phyloP scores from a whole-genome alignment of 176 grass and related monocot genomes.

The Calamus simplicifolius region DNA sequence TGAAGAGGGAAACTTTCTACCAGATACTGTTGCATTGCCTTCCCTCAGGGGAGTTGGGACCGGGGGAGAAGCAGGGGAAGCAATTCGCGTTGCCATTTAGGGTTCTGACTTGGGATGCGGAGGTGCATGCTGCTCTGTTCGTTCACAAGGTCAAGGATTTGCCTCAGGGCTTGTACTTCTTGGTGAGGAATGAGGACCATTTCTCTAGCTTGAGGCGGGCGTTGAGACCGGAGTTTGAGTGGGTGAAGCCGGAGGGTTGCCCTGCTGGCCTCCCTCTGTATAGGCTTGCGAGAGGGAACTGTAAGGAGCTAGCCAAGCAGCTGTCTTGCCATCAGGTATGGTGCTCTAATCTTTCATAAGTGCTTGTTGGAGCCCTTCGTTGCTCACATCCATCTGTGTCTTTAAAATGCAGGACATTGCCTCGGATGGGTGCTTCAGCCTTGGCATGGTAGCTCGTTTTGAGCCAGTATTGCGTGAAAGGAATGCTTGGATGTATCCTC shows the following conservation, averaged over 20 bases:
- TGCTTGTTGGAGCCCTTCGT: too few relatives aligned
- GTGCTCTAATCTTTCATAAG: neutral
- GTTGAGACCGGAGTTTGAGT: conserved; percentile 70
- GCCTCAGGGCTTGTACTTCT: conserved; percentile 72
- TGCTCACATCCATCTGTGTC: neutral
- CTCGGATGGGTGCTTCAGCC: conserved; percentile 90
- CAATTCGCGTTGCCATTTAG: conserved; percentile 62
- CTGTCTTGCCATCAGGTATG: conserved; percentile 79
- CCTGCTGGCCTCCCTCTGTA: conserved; percentile 68
- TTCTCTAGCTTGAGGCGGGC: conserved; percentile 44
- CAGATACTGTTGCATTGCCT: conserved; percentile 80
- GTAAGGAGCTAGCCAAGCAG: conserved; percentile 59
- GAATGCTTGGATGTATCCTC: conserved; percentile 92
- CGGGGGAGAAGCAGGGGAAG: conserved; percentile 41
- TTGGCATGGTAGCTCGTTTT: conserved; percentile 89
- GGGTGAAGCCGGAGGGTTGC: conserved; percentile 59
- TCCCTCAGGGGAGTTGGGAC: conserved; percentile 49
- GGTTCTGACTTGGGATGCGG: conserved; percentile 69
- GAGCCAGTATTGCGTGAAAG: conserved; percentile 56
- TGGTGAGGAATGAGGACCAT: conserved; percentile 81
- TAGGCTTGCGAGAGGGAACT: conserved; percentile 62
- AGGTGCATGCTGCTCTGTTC: conserved; percentile 75
- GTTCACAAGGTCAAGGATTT: conserved; percentile 58
- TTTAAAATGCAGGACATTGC: conserved; percentile 72
- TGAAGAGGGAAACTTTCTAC: conserved; percentile 62